Evolutionary conservation across 2,329 filamentous ascomycete species (phyloP).

Genomic region (Monosporascus sp.): DNA sequence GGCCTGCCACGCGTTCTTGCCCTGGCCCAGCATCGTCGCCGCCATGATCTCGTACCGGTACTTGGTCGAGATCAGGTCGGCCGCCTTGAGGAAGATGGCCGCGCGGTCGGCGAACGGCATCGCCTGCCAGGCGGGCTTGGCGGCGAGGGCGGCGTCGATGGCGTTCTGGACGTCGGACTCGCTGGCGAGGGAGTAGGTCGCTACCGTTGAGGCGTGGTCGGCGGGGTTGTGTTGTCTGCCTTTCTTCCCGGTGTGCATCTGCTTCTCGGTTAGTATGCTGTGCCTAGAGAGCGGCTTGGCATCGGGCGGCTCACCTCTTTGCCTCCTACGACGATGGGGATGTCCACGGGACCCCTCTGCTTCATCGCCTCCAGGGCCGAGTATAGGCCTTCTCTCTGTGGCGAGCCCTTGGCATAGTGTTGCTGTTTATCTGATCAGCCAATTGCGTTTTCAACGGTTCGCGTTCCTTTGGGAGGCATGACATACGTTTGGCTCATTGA

Average conservation of each 20-base stretch:
- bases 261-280: conserved; percentile 10
- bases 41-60: conserved; percentile 98
- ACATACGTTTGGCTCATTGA: conserved; percentile 94
- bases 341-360: conserved; percentile 64
- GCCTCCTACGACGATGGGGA: conserved; percentile 80
- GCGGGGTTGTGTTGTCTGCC: conserved; percentile 77
- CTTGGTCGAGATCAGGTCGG: conserved; percentile 83
- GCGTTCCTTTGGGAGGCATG: not conserved
- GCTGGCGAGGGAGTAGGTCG: conserved; percentile 79
- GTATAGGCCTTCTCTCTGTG: conserved; percentile 70
- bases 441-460: not conserved
- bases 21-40: conserved; percentile 90
- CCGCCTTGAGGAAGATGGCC: conserved; percentile 91
- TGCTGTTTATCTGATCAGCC: conserved; percentile 50
- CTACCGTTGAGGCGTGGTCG: conserved; percentile 70
- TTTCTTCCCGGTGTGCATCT: conserved; percentile 64
- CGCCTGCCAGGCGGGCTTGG: conserved; percentile 79
- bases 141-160: conserved; percentile 80
- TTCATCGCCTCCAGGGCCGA: conserved; percentile 68
- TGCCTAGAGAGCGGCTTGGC: not conserved
- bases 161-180: conserved; percentile 70
- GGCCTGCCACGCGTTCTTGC: conserved; percentile 99
- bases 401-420: conserved; percentile 80
- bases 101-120: conserved; percentile 88
- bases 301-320: conserved; percentile 56